Evolutionary conservation across 345 rosid species (phyloP), one percentile per base, ranked within the genome.

Genomic region (Jatropha curcas): DNA sequence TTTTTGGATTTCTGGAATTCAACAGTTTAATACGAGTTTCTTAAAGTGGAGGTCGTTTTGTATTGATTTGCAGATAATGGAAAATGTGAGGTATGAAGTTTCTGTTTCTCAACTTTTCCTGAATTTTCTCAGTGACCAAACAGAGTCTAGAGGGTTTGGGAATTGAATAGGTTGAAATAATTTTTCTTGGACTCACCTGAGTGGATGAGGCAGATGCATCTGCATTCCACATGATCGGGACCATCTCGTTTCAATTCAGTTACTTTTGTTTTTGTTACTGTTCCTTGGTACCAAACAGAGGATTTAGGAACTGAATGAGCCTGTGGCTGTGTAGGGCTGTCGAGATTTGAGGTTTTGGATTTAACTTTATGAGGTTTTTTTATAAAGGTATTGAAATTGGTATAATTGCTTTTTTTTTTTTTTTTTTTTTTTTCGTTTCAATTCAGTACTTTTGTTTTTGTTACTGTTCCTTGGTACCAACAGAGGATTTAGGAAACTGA

Each of bases 61-160:
- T 27, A 1, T 76, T 11, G 19, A 65, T 43, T 43, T 43, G 34
- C 11, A 31, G 71, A 30, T 34, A 3, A 27, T 74, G 68, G 67
- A 33, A 65, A 65, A 73, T 66, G 70, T 67, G 72, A 58, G 68
- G 70, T 65, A 70, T 19, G 55, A n/a, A 28, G 55, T 64, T 82
- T 48, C 46, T 4, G 4, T 72, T 46, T 48, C 16, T 41, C 58
- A n/a, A 17, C 22, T 66, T 71, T 67, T 57, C 45, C 30, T 25
- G 28, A 53, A 20, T 69, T 79, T 82, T 60, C 79, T 71, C 53
- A 20, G 68, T 25, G 27, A 30, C 55, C 75, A 53, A 77, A 34
- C 67, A 46, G 63, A 67, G 46, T 65, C 22, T 58, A 46, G 57
- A 67, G 13, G 51, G 35, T 39, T 56, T 57, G 55, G 50, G 59